Base-by-base conservation (phyloP, 2,329 filamentous ascomycete species). In the Scopulariopsis brevicaulis region DNA sequence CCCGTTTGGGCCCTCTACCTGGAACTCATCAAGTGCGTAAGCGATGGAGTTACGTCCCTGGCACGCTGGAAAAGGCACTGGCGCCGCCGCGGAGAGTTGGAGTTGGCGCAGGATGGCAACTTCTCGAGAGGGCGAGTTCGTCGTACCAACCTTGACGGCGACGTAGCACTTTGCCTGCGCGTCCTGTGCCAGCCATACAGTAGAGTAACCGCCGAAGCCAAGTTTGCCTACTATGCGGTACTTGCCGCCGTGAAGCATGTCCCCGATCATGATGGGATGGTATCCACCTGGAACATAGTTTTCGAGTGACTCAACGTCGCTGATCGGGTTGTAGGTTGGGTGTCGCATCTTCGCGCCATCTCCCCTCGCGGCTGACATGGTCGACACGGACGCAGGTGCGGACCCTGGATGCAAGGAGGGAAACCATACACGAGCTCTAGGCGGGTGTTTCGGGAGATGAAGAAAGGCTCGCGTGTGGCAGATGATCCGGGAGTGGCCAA, bases 151-250 rank as follows among this genome's bases (percentile, higher is more conserved):
- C 55, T 60, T 61, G 56, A 59, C 25, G 20, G 59, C 62, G 46
- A 62, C 58, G 25, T 59, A 60, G 20, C 46, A 35, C 28, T 59
- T 51, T 6, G 55, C 54, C 52, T 57, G 54, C 25, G n/a, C 28
- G 34, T 55, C 53, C 5, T 55, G 22, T 59, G 70, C 70, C 34
- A 74, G 64, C 71, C 71, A 74, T 25, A 74, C 72, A 4, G 72
- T 74, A 37, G 71, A 74, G 32, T 63, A 67, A 24, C 65, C 66
- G 28, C 71, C 71, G 66, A 66, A 73, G 50, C 71, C 72, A 22
- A 74, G 62, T 62, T 74, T 74, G 18, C 67, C 65, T 4, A 69
- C 58, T 2, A 74, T 64, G 60, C 72, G 63, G 59, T 74, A 74
- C 60, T n/a, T n/a, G n/a, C 68, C 64, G 35, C 65, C 62, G 48